Base-by-base conservation (phyloP, 2,329 filamentous ascomycete genomes). In the Fusarium duplospermum region DNA sequence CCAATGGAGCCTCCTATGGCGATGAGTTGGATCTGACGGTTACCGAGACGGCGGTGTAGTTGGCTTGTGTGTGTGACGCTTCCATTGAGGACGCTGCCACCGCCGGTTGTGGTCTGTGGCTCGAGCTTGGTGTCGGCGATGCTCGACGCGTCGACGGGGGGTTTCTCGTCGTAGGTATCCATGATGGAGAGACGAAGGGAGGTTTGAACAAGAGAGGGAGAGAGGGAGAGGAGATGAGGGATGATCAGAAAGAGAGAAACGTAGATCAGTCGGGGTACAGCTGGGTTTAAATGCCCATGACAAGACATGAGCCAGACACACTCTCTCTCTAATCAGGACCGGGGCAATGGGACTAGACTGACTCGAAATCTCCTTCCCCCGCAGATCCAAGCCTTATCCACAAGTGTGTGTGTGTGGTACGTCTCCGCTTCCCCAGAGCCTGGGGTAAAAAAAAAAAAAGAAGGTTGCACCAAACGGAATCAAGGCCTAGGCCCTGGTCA, bases 1-100 rank as follows among this genome's bases (percentile, higher is more conserved):
- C 63, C 63, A n/a, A 65, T 52, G 22, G 62, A 64, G 9, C 62
- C 62, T 6, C 62, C 62, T 22, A 64, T 64, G 62, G 62, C 62
- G 31, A 64, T 64, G 22, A 64, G 62, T 7, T 64, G 62, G 18
- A 64, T 64, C 31, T 64, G 62, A 6, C 62, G 62, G 62, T 64
- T 64, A 6, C 62, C 62, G 14, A 64, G 62, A 5, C 56, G 54
- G 1, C 62, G 62, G 20, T 64, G 62, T 16, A 64, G 62, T 24
- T 64, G 62, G 20, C 47, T 59, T 13, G 52, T 59, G 38, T 64
- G 22, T 20, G 31, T 36, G 4, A 64, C 22, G 18, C 20, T 20
- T 18, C 52, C 52, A 11, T 59, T 22, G 4, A 31, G 10, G 10
- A 64, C 10, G 2, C 52, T 59, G n/a, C 50, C 50, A 3, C 38